These are phyloP conservation scores for Aspergillus novoparasiticus DNA, from an alignment of 2,329 filamentous ascomycete species.

Conservation along the genomic window DNA sequence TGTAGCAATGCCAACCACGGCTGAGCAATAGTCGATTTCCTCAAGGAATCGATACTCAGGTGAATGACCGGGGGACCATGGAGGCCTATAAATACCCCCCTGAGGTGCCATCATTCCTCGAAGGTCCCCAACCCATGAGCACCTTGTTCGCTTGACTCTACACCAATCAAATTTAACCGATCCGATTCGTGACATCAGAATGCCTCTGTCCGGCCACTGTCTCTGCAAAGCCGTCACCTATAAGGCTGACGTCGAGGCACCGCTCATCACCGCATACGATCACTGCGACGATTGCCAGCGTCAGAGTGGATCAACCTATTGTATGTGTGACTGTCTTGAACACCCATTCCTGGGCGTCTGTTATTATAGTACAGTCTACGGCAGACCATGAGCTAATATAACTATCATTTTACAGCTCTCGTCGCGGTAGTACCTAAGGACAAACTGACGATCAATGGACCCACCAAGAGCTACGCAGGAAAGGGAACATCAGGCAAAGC, in stretches of 20 bases:
- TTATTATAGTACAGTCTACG: background rate
- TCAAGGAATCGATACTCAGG: background rate
- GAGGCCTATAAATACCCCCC: constrained; percentile 26
- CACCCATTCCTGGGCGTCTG: background rate
- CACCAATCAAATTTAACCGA: constrained; percentile 51
- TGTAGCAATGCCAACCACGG: background rate
- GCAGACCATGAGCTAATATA: background rate
- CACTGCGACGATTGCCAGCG: constrained; percentile 75
- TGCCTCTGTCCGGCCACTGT: constrained; percentile 70
- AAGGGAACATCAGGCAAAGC: constrained; percentile 62
- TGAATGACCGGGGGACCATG: background rate
- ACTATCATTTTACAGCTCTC: constrained; percentile 50
- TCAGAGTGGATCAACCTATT: constrained; percentile 70
- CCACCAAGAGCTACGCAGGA: constrained; percentile 66
- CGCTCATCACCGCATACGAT: constrained; percentile 60
- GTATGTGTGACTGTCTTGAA: constrained; percentile 21
- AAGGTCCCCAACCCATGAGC: constrained; percentile 29
- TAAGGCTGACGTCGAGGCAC: constrained; percentile 52
- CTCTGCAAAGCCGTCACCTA: constrained; percentile 74
- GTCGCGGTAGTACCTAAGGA: constrained; percentile 68
- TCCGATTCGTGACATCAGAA: constrained; percentile 41
- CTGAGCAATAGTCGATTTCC: background rate
- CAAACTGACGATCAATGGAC: constrained; percentile 64
- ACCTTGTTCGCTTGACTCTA: constrained; percentile 27
- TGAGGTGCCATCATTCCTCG: constrained; percentile 14